These are phyloP conservation scores for Firmiana major DNA, from an alignment of 345 rosid genomes.

Conservation along the genomic window DNA sequence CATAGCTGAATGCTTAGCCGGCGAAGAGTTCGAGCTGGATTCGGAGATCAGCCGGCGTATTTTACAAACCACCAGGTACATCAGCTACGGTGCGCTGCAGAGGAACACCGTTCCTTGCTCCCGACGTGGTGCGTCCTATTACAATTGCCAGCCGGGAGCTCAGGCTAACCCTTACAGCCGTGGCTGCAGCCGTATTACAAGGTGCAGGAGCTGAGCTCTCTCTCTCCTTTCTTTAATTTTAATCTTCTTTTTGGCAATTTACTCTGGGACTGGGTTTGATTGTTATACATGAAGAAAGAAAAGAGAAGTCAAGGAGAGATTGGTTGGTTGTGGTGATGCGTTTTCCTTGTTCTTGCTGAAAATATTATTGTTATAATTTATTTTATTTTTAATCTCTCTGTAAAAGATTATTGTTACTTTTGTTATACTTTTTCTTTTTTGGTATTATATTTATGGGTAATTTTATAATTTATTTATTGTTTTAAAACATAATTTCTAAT, in stretches of 20 bases:
- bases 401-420: constrained; percentile 14
- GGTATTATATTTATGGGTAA: not conserved
- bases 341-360: constrained; percentile 10
- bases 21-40: constrained; percentile 71
- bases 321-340: constrained; percentile 2
- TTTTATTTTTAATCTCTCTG: constrained; percentile 15
- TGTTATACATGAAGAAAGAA: constrained; percentile 8
- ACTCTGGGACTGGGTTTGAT: constrained; percentile 10
- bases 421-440: not conserved
- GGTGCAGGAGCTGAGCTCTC: constrained; percentile 64
- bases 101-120: constrained; percentile 91
- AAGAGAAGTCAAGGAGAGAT: not conserved
- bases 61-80: constrained; percentile 64
- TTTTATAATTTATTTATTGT: not conserved
- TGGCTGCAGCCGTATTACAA: constrained; percentile 77
- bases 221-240: not conserved
- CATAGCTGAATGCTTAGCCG: constrained; percentile 52
- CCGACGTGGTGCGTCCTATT: constrained; percentile 86
- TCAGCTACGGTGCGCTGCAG: constrained; percentile 91
- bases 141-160: constrained; percentile 72
- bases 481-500: not conserved
- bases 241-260: not conserved
- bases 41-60: constrained; percentile 82
- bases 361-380: constrained; percentile 10
- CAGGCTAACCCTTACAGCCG: constrained; percentile 84